A percentile compares a stretch with the other conserved stretches of the same genome.
Conservation (phyloP, 129 eudicot species). For the Ambrosia artemisiifolia region DNA sequence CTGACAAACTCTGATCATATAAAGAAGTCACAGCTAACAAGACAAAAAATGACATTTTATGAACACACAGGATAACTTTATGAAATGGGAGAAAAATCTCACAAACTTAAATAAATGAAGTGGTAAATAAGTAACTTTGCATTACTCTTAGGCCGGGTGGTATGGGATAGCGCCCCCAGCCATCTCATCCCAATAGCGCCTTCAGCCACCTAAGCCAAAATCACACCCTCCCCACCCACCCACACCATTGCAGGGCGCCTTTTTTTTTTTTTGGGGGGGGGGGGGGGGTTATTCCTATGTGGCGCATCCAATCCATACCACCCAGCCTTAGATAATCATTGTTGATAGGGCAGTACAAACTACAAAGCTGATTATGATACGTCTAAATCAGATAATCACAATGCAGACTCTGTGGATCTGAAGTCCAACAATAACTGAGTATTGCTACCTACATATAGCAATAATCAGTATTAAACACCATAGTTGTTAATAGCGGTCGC, state of each 20-base stretch:
- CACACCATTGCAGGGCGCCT: too few species aligned
- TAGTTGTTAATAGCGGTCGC: too few species aligned
- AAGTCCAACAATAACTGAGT: neutral
- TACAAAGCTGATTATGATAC: neutral
- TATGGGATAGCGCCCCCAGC: too few species aligned
- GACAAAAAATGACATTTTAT: neutral
- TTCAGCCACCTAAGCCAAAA: too few species aligned
- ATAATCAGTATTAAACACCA: neutral
- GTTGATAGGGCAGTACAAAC: too few species aligned
- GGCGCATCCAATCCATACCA: too few species aligned
- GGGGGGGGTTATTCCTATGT: too few species aligned
- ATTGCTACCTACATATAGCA: conserved; percentile 7
- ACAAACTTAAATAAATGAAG: neutral
- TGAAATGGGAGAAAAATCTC: neutral
- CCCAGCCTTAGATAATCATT: neutral
- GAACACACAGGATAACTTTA: neutral
- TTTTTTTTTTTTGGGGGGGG: too few species aligned
- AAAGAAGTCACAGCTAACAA: neutral
- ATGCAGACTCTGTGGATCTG: neutral
- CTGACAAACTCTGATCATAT: neutral
- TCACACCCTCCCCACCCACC: too few species aligned
- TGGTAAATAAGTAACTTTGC: neutral
- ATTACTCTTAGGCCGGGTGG: neutral
- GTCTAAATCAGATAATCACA: neutral
- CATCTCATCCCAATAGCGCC: too few species aligned